A percentile compares a stretch with the other conserved stretches of the same genome.
Conservation (phyloP, 2,329 filamentous ascomycete species). For the Pseudocercospora musae region DNA sequence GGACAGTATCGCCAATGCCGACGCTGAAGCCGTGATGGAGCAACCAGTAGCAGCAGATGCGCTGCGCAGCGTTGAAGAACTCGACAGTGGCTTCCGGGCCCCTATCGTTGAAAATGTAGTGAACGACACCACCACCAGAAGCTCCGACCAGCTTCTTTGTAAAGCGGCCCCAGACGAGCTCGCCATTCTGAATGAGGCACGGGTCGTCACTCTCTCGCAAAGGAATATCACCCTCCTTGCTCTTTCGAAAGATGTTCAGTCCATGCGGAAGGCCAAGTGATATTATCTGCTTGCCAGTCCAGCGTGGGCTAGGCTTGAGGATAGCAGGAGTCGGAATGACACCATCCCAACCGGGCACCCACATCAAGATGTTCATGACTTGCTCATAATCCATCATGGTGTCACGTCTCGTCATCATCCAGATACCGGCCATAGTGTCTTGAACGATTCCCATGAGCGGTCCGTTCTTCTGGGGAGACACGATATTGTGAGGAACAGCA, state of each 20-base stretch:
- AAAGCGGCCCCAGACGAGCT: slow-evolving; percentile 85
- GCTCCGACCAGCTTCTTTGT: slow-evolving; percentile 95
- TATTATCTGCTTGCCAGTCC: slow-evolving; percentile 97
- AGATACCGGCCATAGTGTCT: slow-evolving; percentile 91
- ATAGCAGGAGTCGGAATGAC: slow-evolving; percentile 92
- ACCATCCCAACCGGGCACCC: slow-evolving; percentile 97
- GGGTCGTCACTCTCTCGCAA: slow-evolving; percentile 52
- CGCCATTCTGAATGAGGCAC: slow-evolving; percentile 77
- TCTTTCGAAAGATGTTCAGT: slow-evolving; percentile 69
- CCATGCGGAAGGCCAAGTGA: slow-evolving; percentile 87
- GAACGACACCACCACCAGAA: slow-evolving; percentile 82
- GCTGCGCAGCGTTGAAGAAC: slow-evolving; percentile 94
- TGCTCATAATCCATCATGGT: slow-evolving; percentile 85
- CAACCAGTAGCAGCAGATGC: slow-evolving; percentile 95
- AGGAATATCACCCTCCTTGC: slow-evolving; percentile 31
- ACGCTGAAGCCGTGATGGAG: slow-evolving; percentile 96
- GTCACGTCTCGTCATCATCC: slow-evolving; percentile 93
- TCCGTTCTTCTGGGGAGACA: slow-evolving; percentile 93
- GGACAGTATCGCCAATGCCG: slow-evolving; percentile 96
- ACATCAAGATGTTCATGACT: slow-evolving; percentile 95
- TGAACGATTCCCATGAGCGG: slow-evolving; percentile 99
- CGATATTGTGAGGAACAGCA: slow-evolving; percentile 97
- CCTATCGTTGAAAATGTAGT: slow-evolving; percentile 94
- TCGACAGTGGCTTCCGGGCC: slow-evolving; percentile 81
- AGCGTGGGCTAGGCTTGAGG: slow-evolving; percentile 82